Evolutionary conservation across 139 green algal genomes (phyloP).

Genomic region (Micromonas commoda): DNA sequence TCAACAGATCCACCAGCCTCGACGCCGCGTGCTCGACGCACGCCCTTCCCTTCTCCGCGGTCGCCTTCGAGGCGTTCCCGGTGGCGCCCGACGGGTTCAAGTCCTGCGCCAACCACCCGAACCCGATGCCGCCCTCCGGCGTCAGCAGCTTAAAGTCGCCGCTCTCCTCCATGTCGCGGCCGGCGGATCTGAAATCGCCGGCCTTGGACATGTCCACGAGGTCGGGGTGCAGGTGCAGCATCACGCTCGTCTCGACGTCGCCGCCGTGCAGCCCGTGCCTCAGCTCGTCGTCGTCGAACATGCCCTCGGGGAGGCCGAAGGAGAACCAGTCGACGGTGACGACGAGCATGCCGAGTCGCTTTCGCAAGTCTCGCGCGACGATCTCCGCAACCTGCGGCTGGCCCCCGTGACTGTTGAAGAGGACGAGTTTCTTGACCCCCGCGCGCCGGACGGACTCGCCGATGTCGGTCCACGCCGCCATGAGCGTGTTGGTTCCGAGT

Average conservation of each 20-base stretch:
- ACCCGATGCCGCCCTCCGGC: conserved; percentile 26
- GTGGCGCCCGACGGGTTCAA: conserved; percentile 11
- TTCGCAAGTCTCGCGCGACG: conserved; percentile 26
- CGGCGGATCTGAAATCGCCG: neutral
- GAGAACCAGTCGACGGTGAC: conserved; percentile 23
- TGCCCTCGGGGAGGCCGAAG: conserved; percentile 14
- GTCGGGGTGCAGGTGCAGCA: conserved; percentile 29
- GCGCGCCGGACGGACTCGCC: conserved; percentile 15
- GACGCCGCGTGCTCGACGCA: conserved; percentile 20
- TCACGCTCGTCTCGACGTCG: conserved; percentile 30
- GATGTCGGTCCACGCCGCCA: conserved; percentile 27
- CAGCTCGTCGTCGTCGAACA: conserved; percentile 16
- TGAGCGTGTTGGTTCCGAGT: conserved; percentile 17
- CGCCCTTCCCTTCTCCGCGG: conserved; percentile 11
- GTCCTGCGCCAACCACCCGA: conserved; percentile 29
- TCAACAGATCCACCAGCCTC: conserved; percentile 22
- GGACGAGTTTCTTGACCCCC: conserved; percentile 18
- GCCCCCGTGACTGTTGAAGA: conserved; percentile 31
- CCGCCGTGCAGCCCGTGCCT: conserved; percentile 27
- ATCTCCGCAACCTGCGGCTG: conserved; percentile 34
- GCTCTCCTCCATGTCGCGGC: neutral
- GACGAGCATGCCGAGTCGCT: conserved; percentile 24
- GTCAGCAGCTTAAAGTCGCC: conserved; percentile 12
- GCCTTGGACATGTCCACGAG: neutral
- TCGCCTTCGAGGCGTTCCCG: conserved; percentile 21